These are phyloP conservation scores for Candida nemodendra DNA, from an alignment of 805 yeast genomes.

Conservation along the genomic window DNA sequence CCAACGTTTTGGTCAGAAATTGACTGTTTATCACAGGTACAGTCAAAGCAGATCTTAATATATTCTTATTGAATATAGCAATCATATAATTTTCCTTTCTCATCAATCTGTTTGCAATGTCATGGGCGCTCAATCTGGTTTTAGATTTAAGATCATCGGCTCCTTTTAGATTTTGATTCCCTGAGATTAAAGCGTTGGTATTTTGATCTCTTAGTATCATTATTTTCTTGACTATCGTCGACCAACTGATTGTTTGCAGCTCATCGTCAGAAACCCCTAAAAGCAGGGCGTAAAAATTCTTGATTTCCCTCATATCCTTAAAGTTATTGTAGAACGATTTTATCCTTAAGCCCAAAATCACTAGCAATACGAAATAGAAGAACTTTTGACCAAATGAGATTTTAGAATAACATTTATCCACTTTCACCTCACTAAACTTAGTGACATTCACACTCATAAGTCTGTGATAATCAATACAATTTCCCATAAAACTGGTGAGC, in stretches of 20 bases:
- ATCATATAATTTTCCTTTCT: constrained; percentile 91
- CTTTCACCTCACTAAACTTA: constrained; percentile 42
- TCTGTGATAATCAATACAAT: constrained; percentile 67
- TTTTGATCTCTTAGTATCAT: constrained; percentile 77
- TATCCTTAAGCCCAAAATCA: constrained; percentile 51
- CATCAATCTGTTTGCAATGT: constrained; percentile 94
- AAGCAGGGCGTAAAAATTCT: constrained; percentile 70
- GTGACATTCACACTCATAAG: constrained; percentile 30
- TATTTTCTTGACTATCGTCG: constrained; percentile 71
- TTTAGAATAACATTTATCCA: constrained; percentile 46
- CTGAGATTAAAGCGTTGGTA: constrained; percentile 70
- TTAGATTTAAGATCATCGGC: constrained; percentile 65
- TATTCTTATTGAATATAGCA: constrained; percentile 78
- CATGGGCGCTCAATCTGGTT: constrained; percentile 83
- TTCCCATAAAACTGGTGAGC: constrained; percentile 73
- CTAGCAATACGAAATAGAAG: constrained; percentile 59
- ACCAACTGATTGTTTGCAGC: constrained; percentile 92
- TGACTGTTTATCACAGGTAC: constrained; percentile 27
- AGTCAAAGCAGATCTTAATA: constrained; percentile 65
- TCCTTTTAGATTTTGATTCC: constrained; percentile 23
- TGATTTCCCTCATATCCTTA: constrained; percentile 68
- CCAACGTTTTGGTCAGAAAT: constrained; percentile 79
- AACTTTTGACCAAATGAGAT: constrained; percentile 51
- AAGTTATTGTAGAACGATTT: constrained; percentile 60
- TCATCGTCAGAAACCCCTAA: constrained; percentile 76